phyloP scores from a whole-genome alignment of 768 basidiomycete genomes.

The Tricholoma flavovirens region DNA sequence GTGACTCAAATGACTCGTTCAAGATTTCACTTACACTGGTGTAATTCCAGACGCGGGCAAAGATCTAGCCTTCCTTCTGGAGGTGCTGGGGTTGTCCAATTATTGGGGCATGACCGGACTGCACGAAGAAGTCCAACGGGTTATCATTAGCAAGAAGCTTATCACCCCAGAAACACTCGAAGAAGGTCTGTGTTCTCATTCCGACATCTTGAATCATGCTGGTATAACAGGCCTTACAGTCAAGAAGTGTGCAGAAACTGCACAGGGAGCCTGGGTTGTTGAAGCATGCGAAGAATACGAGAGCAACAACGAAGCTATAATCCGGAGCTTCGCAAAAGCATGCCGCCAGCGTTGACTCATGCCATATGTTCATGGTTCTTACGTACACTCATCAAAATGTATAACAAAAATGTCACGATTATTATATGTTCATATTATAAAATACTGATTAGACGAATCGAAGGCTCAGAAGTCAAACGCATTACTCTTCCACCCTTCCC shows the following conservation, averaged over 20 bases:
- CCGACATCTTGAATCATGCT: not conserved
- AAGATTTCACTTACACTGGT: constrained; percentile 31
- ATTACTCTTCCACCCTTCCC: constrained; percentile 42
- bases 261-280: constrained; percentile 17
- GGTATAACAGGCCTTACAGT: constrained; percentile 9
- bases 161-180: not conserved
- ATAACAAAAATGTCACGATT: too few species aligned
- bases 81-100: constrained; percentile 22
- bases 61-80: constrained; percentile 18
- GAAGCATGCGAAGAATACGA: constrained; percentile 24
- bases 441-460: too few species aligned
- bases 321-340: constrained; percentile 1
- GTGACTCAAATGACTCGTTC: not conserved
- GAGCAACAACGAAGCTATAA: constrained; percentile 17
- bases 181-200: not conserved
- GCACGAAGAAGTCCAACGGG: constrained; percentile 22
- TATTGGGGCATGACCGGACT: constrained; percentile 21
- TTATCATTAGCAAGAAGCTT: constrained; percentile 12
- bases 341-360: not conserved
- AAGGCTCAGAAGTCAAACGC: constrained; percentile 32
- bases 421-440: too few species aligned
- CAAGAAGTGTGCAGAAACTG: constrained; percentile 12
- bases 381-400: too few species aligned
- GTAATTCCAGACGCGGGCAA: not conserved
- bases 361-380: too few species aligned